Base-by-base conservation (phyloP, 768 basidiomycete genomes). In the Lactarius sanguifluus region DNA sequence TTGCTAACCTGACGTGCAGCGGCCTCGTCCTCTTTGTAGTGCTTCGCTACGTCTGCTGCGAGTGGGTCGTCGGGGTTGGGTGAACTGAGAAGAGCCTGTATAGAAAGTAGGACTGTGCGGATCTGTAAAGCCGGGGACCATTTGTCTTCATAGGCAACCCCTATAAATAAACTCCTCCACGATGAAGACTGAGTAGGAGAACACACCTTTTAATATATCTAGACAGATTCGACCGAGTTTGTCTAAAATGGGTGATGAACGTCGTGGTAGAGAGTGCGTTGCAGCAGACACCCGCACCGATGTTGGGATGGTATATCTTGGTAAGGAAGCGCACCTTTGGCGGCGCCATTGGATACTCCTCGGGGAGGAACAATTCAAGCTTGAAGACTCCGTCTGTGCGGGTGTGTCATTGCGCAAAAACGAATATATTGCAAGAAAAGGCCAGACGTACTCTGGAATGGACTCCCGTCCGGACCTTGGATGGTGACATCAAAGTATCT, bases 61-160 rank as follows among this genome's bases (percentile, higher is more conserved):
- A 96, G 85, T 5, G 94, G 94, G 74, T 96, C 94, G 72, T 96
- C 94, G 1, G 97, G 97, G 78, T 99, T 99, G 2, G 97, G 97
- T 1, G 97, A 89, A 69, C 90, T 92, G 52, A 99, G 82, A 56
- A 99, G 82, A n/a, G 97, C 97, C 78, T 99, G 97, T 74, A 99
- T 85, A 47, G 96, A 98, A 59, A 99, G 85, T 64, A 99, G 82
- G 59, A 99, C 97, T 1, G 97, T 99, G 71, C 97, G 90, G 79
- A 99, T 99, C 77, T 99, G 97, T 20, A 99, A 83, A 0, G 97
- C 97, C 23, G 97, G 97, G 12, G 95, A 97, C 97, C 97, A 99
- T 82, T 98, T 98, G 79, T 99, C 97, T 94, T 72, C 3, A 69
- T 38, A 47, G 57, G 25, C 50, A 28, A 13, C 45, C 62, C 45